Percentiles rank a stretch among this genome's conserved stretches.
These are phyloP conservation scores for Spergularia bocconei DNA, from an alignment of 148 eudicot species.

Conservation along the genomic window DNA sequence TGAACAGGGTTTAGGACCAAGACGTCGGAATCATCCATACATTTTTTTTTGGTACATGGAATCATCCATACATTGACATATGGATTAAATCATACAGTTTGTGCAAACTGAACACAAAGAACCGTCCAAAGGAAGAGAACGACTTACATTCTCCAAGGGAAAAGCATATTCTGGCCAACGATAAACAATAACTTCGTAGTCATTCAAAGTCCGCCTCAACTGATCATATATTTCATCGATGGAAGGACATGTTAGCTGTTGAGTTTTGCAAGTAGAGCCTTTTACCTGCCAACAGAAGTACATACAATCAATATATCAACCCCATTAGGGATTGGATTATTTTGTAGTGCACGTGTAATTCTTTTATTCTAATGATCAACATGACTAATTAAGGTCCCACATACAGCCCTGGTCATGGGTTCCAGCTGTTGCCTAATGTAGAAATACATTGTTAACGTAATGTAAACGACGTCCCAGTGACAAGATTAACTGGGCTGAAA, in stretches of 20 bases:
- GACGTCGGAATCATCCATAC: not conserved
- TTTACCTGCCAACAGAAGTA: constrained; percentile 24
- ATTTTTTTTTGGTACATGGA: too few relatives aligned
- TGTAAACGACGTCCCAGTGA: too few relatives aligned
- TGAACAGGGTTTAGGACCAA: not conserved
- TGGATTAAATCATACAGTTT: not conserved
- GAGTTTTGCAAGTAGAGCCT: constrained; percentile 25
- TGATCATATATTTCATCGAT: constrained; percentile 38
- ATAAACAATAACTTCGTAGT: constrained; percentile 33
- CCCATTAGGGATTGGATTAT: not conserved
- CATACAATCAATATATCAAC: constrained; percentile 7
- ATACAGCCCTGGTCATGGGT: too few relatives aligned
- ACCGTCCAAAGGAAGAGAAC: not conserved
- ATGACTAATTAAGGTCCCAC: too few relatives aligned
- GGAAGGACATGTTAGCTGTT: constrained; percentile 31
- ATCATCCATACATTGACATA: not conserved
- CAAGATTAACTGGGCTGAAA: too few relatives aligned
- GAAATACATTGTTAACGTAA: too few relatives aligned
- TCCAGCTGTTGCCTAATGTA: too few relatives aligned
- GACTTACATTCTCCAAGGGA: constrained; percentile 36
- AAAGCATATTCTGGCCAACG: constrained; percentile 43
- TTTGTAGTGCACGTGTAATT: too few relatives aligned
- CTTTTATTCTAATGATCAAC: too few relatives aligned
- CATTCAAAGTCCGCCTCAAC: constrained; percentile 32
- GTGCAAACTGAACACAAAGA: not conserved